phyloP scores from a whole-genome alignment of 1,139 yeast genomes.

The Barnettozyma hawaiiensis region DNA sequence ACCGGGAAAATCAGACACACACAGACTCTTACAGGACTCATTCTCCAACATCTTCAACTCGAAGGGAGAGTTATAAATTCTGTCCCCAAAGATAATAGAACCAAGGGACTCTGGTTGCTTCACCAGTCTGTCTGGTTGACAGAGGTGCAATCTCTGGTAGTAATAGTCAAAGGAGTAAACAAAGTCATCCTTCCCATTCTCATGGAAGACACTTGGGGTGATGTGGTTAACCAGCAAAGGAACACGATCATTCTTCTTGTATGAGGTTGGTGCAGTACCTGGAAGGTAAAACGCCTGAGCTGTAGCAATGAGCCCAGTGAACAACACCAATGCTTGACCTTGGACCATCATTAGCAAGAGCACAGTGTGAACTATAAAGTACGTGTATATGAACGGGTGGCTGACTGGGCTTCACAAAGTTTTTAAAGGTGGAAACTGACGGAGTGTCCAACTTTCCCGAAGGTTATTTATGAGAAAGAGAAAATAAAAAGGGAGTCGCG shows the following conservation, averaged over 20 bases:
- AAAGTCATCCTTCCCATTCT: slow-evolving; percentile 42
- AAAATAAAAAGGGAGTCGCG: too few species aligned
- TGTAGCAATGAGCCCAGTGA: slow-evolving; percentile 2
- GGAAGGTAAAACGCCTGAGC: slow-evolving; percentile 73
- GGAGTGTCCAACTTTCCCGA: background rate
- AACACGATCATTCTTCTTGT: slow-evolving; percentile 62
- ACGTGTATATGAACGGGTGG: too few species aligned
- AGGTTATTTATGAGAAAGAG: too few species aligned
- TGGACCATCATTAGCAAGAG: slow-evolving; percentile 1
- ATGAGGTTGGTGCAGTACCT: slow-evolving; percentile 92
- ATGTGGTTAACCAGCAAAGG: slow-evolving; percentile 84
- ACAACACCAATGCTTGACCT: background rate
- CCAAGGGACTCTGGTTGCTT: slow-evolving; percentile 90
- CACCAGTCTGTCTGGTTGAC: slow-evolving; percentile 55
- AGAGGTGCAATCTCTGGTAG: slow-evolving; percentile 76
- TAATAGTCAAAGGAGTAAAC: slow-evolving; percentile 82
- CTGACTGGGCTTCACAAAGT: background rate
- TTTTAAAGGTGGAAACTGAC: background rate
- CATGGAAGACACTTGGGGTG: slow-evolving; percentile 60
- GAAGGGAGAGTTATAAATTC: slow-evolving; percentile 91
- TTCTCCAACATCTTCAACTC: slow-evolving; percentile 72
- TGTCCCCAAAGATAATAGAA: slow-evolving; percentile 88
- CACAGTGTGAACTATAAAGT: background rate
- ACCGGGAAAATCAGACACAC: slow-evolving; percentile 52
- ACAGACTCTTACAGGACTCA: slow-evolving; percentile 57